Evolutionary conservation across 768 basidiomycete genomes (phyloP), one percentile per base, ranked within the genome.

Genomic region (Calocybe indica): DNA sequence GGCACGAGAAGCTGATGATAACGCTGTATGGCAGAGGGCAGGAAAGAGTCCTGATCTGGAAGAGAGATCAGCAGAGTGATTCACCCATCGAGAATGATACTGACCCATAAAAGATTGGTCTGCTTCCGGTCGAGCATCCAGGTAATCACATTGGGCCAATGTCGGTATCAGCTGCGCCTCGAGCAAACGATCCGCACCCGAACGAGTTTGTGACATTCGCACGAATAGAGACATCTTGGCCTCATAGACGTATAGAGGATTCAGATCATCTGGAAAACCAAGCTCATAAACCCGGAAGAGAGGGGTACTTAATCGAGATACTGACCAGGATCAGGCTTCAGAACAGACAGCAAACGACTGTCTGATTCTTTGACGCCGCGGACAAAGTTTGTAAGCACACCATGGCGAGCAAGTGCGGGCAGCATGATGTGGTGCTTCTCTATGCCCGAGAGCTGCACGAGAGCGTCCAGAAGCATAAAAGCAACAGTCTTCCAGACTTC

Each of bases 401-500:
- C 94, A 55, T 88, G 81, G 39, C 82, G 75, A 22, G 74, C 74
- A 22, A 96, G 66, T 1, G 77, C 66, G 7, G 71, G 61, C 39
- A 89, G 63, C 14, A 89, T 70, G 8, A 71, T 57, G 46, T 86
- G 75, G 41, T 85, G 83, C 64, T 81, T 85, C 53, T 92, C 86
- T 41, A 70, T 63, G 28, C 78, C 78, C 35, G 82, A 88, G 0
- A 94, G 68, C 38, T 86, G 78, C 12, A 87, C 76, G 6, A 94
- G 73, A 0, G 88, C 83, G 56, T 94, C 91, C 37, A 97, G 72
- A 2, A 92, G 71, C 73, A 93, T 87, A 61, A 93, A 97, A 7
- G 94, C 90, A 11, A 97, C 82, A 2, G 93, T 94, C 67, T 91
- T 91, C 95, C 95, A 98, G 2, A 97, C 90, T 63, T 97, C 93